Conservation (phyloP, 805 yeast genomes). For the Tetrapisispora pingtungensis region DNA sequence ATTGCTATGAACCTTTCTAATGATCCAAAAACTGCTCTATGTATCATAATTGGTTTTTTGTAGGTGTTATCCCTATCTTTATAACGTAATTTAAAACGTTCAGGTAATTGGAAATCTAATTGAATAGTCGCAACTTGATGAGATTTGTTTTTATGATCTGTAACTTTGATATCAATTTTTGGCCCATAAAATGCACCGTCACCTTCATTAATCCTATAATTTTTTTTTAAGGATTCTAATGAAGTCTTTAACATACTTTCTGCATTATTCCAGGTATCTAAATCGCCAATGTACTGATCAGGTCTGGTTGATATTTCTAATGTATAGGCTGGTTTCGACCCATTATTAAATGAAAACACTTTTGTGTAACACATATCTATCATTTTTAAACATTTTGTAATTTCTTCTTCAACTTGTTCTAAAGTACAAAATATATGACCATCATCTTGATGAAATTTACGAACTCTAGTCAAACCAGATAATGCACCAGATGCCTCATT, state of each 20-base stretch:
- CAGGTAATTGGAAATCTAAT: slow-evolving; percentile 88
- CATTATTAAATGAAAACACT: slow-evolving; percentile 33
- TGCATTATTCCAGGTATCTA: slow-evolving; percentile 74
- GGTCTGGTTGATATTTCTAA: slow-evolving; percentile 84
- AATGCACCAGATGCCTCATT: slow-evolving; percentile 94
- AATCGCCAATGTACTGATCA: slow-evolving; percentile 62
- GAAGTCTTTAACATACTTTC: slow-evolving; percentile 56
- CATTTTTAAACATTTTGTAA: slow-evolving; percentile 63
- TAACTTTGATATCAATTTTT: slow-evolving; percentile 76
- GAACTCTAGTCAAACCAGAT: slow-evolving; percentile 90
- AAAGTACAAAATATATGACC: slow-evolving; percentile 95
- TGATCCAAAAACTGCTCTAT: slow-evolving; percentile 92
- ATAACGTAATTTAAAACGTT: slow-evolving; percentile 66
- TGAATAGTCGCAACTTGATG: slow-evolving; percentile 96
- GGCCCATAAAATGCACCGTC: slow-evolving; percentile 98
- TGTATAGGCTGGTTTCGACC: background rate
- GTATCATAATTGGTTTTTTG: slow-evolving; percentile 84
- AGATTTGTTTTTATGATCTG: slow-evolving; percentile 67
- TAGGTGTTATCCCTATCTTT: slow-evolving; percentile 41
- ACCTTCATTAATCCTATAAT: slow-evolving; percentile 73
- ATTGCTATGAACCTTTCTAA: slow-evolving; percentile 88
- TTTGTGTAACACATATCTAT: slow-evolving; percentile 64
- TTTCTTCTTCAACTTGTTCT: slow-evolving; percentile 83
- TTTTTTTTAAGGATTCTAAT: slow-evolving; percentile 41
- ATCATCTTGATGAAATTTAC: slow-evolving; percentile 99